Conservation (phyloP, 805 yeast species). For the Teunomyces kruisii region DNA sequence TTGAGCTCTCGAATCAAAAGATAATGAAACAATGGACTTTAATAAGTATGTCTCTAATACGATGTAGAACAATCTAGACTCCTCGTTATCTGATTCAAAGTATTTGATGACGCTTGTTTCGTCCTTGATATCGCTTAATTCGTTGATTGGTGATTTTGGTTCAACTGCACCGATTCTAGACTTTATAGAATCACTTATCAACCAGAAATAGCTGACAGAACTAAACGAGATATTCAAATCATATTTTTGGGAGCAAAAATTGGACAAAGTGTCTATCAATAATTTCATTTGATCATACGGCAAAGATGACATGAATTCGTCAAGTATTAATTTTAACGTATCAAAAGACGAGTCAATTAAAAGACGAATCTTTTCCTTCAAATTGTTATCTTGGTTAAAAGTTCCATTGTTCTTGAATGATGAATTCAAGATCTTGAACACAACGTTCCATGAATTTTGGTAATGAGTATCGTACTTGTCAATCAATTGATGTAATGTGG, state of each 20-base stretch:
- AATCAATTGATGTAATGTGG: conserved; percentile 67
- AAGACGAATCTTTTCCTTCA: conserved; percentile 48
- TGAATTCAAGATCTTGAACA: conserved; percentile 59
- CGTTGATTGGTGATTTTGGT: conserved; percentile 1
- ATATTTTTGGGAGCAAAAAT: conserved; percentile 66
- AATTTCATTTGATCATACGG: conserved; percentile 64
- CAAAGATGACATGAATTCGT: conserved; percentile 74
- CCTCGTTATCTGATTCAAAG: conserved; percentile 14
- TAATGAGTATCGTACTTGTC: conserved; percentile 71
- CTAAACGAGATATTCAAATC: conserved; percentile 90
- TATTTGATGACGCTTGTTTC: background rate
- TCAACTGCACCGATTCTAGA: conserved; percentile 12
- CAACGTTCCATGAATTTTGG: conserved; percentile 67
- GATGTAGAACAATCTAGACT: conserved; percentile 21
- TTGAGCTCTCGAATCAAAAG: conserved; percentile 67
- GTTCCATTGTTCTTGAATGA: conserved; percentile 46
- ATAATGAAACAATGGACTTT: conserved; percentile 58
- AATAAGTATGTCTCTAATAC: conserved; percentile 60
- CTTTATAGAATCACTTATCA: conserved; percentile 70
- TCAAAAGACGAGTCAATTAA: conserved; percentile 73
- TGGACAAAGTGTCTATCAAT: conserved; percentile 68
- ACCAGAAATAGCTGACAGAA: conserved; percentile 89
- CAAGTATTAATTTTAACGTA: conserved; percentile 77
- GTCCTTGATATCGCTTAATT: background rate
- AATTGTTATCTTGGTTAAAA: conserved; percentile 26